Evolutionary conservation across 495 filamentous ascomycete genomes (phyloP), one percentile per base, ranked within the genome.

Genomic region (Neurospora terricola): DNA sequence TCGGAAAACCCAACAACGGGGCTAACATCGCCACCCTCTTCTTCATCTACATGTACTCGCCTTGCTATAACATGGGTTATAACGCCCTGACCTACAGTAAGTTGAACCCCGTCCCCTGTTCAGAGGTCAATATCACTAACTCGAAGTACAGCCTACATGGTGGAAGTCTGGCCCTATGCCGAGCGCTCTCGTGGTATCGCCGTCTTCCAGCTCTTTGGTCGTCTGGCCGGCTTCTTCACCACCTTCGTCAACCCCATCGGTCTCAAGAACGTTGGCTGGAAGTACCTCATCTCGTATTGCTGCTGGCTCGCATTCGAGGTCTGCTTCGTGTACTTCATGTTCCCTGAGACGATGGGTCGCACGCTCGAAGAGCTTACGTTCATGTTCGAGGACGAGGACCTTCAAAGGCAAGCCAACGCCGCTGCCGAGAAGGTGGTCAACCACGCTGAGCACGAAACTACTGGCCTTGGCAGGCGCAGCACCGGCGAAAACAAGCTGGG

Each of bases 231-330:
- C 34, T 84, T 84, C 79, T 85, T 85, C 77, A 84, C 83, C 23
- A 90, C 86, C 40, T 90, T 88, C 69, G 87, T 90, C 73, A 92
- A 92, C 79, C 90, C 89, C 8, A 89, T 92, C 68, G 89, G 88
- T 21, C 81, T 91, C n/a, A 75, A 83, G 16, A 82, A 82, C 34
- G 86, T 88, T 37, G 81, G 83, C 40, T 91, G 90, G 90, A 87
- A 84, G 71, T 91, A 88, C 78, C 77, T 83, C 45, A 84, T 82
- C 69, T 83, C 80, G 18, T 84, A 83, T 43, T 88, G 85, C 80
- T 84, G 83, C 80, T 90, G 87, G 85, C 80, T 91, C 69, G 82
- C 79, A 0, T 87, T 87, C 69, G 89, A 91, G 72, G 80, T 87
- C 18, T 69, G 81, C 21, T 88, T 91, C 74, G 83, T 91, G 69